Evolutionary conservation across 805 yeast species (phyloP).

Genomic region (Pichia nakasei): DNA sequence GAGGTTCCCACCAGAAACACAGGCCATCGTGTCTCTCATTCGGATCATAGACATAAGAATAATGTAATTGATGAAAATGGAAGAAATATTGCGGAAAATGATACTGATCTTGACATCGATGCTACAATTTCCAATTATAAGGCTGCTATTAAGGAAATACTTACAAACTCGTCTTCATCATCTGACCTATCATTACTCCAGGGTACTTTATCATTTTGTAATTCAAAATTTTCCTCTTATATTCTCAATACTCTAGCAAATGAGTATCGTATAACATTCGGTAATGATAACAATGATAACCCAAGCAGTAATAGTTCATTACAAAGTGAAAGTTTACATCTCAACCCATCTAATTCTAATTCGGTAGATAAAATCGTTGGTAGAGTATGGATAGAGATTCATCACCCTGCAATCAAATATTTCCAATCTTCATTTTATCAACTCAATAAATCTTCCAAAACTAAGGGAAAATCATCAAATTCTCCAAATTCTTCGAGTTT

Average conservation of each 20-base stretch:
- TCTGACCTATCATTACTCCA: constrained; percentile 36
- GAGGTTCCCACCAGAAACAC: too few species aligned
- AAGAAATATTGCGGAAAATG: not conserved
- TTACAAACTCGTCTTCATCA: constrained; percentile 18
- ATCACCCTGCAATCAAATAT: constrained; percentile 54
- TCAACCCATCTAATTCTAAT: constrained; percentile 1
- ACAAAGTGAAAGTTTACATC: not conserved
- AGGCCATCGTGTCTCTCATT: too few species aligned
- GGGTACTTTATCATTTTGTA: constrained; percentile 42
- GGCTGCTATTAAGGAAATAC: constrained; percentile 24
- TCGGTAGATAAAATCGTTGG: constrained; percentile 32
- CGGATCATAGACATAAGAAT: too few species aligned
- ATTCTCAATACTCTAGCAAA: constrained; percentile 31
- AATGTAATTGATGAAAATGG: too few species aligned
- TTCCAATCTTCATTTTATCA: constrained; percentile 34
- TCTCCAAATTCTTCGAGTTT: not conserved
- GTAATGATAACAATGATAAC: not conserved
- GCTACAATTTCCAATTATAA: constrained; percentile 17
- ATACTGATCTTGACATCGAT: constrained; percentile 12
- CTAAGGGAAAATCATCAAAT: constrained; percentile 5
- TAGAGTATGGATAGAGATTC: constrained; percentile 50
- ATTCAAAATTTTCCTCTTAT: constrained; percentile 37
- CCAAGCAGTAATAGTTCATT: not conserved
- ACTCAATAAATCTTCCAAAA: constrained; percentile 10
- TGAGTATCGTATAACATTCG: constrained; percentile 1